A percentile compares a stretch with the other conserved stretches of the same genome.
Evolutionary conservation across 73 alveolate species (phyloP).

Genomic region (Uronychia binucleata): DNA sequence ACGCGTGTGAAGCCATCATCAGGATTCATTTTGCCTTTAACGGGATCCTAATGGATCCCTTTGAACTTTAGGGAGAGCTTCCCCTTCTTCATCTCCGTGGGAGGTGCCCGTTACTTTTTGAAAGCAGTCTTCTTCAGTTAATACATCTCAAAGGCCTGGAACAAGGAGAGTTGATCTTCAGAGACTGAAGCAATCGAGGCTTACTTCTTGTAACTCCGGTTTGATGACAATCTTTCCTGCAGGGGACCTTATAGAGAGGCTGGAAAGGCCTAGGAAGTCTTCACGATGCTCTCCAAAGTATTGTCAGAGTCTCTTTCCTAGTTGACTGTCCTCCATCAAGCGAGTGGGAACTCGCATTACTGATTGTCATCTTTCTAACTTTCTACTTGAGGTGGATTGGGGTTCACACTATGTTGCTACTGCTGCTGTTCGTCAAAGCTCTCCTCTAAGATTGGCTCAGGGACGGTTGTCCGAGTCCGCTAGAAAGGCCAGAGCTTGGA

Average conservation of each 20-base stretch:
- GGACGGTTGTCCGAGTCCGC: not conserved
- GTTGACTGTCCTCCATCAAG: not conserved
- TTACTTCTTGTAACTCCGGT: not conserved
- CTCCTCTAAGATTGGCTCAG: not conserved
- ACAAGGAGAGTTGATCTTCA: not conserved
- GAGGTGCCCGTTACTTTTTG: not conserved
- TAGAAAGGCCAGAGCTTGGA: not conserved
- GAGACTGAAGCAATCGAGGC: not conserved
- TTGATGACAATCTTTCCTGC: not conserved
- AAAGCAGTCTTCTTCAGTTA: not conserved
- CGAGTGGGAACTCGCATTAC: no score
- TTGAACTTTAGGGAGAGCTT: no score
- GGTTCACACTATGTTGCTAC: not conserved
- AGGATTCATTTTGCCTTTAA: not conserved
- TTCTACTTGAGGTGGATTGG: no score
- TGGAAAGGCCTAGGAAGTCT: not conserved
- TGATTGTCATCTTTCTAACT: no score
- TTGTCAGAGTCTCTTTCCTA: not conserved
- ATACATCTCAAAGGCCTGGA: not conserved
- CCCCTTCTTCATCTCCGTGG: not conserved
- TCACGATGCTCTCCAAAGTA: not conserved
- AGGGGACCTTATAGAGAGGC: not conserved
- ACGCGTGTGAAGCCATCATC: not conserved
- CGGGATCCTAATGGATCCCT: not conserved
- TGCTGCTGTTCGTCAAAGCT: not conserved